Evolutionary conservation across 1,284 basidiomycete genomes (phyloP).

Genomic region (Paramarasmius palmivorus): DNA sequence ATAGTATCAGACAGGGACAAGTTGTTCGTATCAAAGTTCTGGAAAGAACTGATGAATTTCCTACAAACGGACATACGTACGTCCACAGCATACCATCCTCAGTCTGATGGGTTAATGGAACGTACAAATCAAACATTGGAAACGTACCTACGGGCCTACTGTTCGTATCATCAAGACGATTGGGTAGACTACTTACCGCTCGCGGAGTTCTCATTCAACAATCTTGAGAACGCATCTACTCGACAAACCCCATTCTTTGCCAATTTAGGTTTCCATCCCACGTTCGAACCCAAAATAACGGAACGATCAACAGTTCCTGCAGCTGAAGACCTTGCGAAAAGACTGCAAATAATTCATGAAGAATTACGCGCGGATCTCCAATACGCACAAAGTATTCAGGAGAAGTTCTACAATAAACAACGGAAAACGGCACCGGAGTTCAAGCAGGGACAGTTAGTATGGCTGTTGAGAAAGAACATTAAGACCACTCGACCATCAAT

Average conservation of each 20-base stretch:
- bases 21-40: slow-evolving; percentile 34
- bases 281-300: slow-evolving; percentile 25
- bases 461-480: no score
- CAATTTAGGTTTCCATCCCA: slow-evolving; percentile 33
- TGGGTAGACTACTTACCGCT: slow-evolving; percentile 43
- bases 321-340: not conserved
- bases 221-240: slow-evolving; percentile 36
- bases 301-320: slow-evolving; percentile 17
- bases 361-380: not conserved
- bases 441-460: no score
- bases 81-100: slow-evolving; percentile 31
- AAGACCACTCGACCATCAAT: no score
- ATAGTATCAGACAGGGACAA: slow-evolving; percentile 27
- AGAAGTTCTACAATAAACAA: not conserved
- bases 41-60: slow-evolving; percentile 22
- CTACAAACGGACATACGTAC: slow-evolving; percentile 22
- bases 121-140: slow-evolving; percentile 44
- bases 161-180: slow-evolving; percentile 42
- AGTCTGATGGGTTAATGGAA: slow-evolving; percentile 41
- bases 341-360: not conserved
- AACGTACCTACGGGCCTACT: slow-evolving; percentile 33
- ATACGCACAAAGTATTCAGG: not conserved
- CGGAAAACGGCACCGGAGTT: not conserved
- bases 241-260: slow-evolving; percentile 27
- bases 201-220: slow-evolving; percentile 49